phyloP scores from a whole-genome alignment of 2,329 filamentous ascomycete species.

The Rhinocladiella similis region DNA sequence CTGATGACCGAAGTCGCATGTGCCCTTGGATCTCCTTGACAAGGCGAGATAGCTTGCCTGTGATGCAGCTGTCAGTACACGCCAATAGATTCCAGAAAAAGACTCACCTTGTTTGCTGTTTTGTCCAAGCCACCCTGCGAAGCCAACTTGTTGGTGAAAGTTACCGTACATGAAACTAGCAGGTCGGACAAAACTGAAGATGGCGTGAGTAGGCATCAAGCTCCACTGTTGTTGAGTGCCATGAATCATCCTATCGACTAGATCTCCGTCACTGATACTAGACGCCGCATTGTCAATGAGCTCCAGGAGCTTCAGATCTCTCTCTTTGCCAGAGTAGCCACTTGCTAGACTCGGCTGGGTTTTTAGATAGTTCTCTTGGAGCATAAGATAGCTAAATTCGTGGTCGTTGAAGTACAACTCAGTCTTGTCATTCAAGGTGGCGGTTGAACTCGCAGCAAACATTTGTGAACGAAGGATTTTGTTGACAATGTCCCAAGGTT shows the following conservation, averaged over 20 bases:
- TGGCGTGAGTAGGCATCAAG: conserved; percentile 91
- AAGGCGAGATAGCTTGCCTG: conserved; percentile 68
- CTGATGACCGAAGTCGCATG: conserved; percentile 88
- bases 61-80: conserved; percentile 23
- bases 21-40: conserved; percentile 95
- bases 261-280: conserved; percentile 94
- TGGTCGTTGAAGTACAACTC: conserved; percentile 99
- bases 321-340: conserved; percentile 65
- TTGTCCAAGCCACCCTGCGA: conserved; percentile 92
- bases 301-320: conserved; percentile 79
- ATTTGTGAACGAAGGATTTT: conserved; percentile 88
- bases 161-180: conserved; percentile 84
- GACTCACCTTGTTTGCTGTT: conserved; percentile 78
- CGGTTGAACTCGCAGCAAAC: conserved; percentile 78
- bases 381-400: conserved; percentile 95
- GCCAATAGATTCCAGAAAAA: not conserved
- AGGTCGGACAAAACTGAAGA: conserved; percentile 92
- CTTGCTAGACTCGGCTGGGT: conserved; percentile 71
- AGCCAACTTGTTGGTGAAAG: conserved; percentile 68
- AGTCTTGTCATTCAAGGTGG: conserved; percentile 94
- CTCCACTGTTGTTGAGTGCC: conserved; percentile 98
- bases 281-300: conserved; percentile 84
- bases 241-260: conserved; percentile 97
- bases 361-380: conserved; percentile 95
- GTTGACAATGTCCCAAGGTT: conserved; percentile 96